Base-by-base conservation (phyloP, 805 yeast genomes). In the Kluyveromyces starmeri region DNA sequence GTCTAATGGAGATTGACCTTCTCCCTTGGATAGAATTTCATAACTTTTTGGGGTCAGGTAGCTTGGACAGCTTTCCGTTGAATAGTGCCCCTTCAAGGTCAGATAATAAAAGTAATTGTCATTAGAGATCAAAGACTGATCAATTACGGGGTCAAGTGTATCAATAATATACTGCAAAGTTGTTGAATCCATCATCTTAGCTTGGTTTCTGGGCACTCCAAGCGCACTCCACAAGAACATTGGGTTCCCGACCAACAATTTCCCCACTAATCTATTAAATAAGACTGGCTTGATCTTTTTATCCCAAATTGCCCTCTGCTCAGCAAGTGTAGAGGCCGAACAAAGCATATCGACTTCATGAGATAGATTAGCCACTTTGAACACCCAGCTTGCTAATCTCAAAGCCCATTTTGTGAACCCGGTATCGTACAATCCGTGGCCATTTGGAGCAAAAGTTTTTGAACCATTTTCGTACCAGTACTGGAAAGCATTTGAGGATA, bases 321-420 rank as follows among this genome's bases (percentile, higher is more conserved):
- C 79, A 33, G 66, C 65, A 47, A 83, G 53, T 7, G 77, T 71
- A 38, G 65, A 67, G 35, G 81, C 68, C 7, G 58, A 45, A 50
- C 88, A 77, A 13, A 83, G 58, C 39, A 67, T 63, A 27, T 70
- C 67, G 34, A 82, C 73, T 35, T 70, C 65, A 8, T 55, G 57
- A 20, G 64, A 46, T 15, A 75, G 64, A 0, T 86, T 81, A 37
- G 76, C 65, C 1, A 71, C 33, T 20, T 61, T 61, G 62, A 83
- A 81, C 2, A 81, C 62, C 41, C 67, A 71, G 41, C 67, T 67
- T 7, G 85, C 80, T 39, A 80, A 58, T 49, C 88, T 67, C 35
- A 83, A 61, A 1, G 94, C 94, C 94, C 94, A 83, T 56, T 89
- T 70, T 1, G 94, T 78, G 19, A 83, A 80, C 0, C 94, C 94